Conservation (phyloP, 2,329 filamentous ascomycete species). For the Trichoderma simmonsii region DNA sequence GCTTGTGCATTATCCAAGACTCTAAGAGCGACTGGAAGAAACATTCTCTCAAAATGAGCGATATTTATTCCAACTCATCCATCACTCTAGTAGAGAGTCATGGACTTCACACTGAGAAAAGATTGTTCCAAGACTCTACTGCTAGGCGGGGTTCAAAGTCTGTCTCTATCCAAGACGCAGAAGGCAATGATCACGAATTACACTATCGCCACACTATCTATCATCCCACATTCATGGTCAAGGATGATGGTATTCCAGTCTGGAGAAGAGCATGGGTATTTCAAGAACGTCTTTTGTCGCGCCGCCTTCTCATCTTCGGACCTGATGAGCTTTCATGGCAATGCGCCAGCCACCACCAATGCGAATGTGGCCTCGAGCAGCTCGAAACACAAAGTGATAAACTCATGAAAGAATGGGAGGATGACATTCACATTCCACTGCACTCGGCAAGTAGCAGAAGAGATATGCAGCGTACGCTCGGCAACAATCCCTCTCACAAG, state of each 20-base stretch:
- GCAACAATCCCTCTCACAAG: constrained; percentile 1
- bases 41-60: constrained; percentile 13
- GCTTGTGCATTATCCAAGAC: constrained; percentile 16
- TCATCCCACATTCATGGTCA: constrained; percentile 10
- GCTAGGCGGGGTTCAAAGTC: not conserved
- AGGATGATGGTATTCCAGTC: not conserved
- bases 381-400: not conserved
- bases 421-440: not conserved
- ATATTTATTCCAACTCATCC: constrained; percentile 9
- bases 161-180: not conserved
- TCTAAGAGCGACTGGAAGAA: constrained; percentile 6
- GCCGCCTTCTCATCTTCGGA: constrained; percentile 12
- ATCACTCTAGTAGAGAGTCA: constrained; percentile 11
- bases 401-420: constrained; percentile 9
- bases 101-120: not conserved
- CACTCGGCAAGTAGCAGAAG: constrained; percentile 1
- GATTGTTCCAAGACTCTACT: constrained; percentile 6
- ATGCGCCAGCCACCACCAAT: constrained; percentile 1
- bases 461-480: not conserved
- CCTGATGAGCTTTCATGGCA: constrained; percentile 17
- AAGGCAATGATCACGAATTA: not conserved
- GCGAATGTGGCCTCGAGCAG: constrained; percentile 14
- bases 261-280: constrained; percentile 16
- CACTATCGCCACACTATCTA: constrained; percentile 1
- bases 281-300: constrained; percentile 13